phyloP scores from a whole-genome alignment of 495 filamentous ascomycete genomes.

The Delitschia confertaspora region DNA sequence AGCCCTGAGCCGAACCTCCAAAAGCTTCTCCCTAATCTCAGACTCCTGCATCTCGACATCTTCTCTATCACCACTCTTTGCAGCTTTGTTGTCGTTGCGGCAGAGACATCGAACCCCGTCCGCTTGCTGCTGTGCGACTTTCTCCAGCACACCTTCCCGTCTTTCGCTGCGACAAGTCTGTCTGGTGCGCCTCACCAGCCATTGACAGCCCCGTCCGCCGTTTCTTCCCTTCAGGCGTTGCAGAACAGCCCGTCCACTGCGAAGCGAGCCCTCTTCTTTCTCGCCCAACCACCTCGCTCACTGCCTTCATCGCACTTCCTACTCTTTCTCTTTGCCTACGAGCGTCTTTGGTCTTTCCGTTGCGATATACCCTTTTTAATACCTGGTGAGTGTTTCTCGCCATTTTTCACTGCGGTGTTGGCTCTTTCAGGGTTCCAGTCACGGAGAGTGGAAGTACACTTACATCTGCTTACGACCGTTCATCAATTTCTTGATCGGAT shows the following conservation, averaged over 20 bases:
- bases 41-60: no score
- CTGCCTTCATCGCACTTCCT: background rate
- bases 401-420: background rate
- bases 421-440: no score
- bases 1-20: no score
- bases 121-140: conserved; percentile 8
- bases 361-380: conserved; percentile 6
- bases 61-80: conserved; percentile 1
- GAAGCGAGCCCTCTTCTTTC: conserved; percentile 16
- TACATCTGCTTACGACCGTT: conserved; percentile 8
- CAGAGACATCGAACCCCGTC: no score
- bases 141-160: background rate
- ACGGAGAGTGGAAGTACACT: conserved; percentile 1
- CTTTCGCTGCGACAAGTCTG: conserved; percentile 6
- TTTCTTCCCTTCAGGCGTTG: conserved; percentile 2
- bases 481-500: conserved; percentile 6
- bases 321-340: background rate
- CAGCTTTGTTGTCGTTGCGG: no score
- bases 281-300: conserved; percentile 2
- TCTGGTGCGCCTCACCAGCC: background rate
- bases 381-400: conserved; percentile 12
- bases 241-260: conserved; percentile 7
- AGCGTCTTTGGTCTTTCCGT: conserved; percentile 1
- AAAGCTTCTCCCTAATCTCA: no score
- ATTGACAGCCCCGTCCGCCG: background rate